Conservation (phyloP, 305 asterid genomes). For the Rubia balearica region DNA sequence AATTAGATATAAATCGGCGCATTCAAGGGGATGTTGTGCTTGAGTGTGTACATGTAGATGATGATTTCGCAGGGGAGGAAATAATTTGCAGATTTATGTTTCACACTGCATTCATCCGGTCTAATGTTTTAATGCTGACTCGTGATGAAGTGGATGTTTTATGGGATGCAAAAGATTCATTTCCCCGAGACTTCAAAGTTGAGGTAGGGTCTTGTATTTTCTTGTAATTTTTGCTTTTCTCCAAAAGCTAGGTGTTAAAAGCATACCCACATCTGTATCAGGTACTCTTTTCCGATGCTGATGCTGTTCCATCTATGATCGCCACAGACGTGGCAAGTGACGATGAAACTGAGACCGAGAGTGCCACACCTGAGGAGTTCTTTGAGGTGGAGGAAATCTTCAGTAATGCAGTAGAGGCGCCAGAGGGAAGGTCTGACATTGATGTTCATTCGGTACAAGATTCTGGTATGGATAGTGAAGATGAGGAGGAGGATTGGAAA, state of each 20-base stretch:
- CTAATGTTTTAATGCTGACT: constrained; percentile 59
- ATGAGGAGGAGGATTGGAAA: constrained; percentile 37
- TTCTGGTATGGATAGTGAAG: constrained; percentile 33
- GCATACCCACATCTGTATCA: constrained; percentile 41
- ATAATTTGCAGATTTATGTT: constrained; percentile 89
- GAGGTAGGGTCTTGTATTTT: constrained; percentile 53
- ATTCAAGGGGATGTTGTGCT: constrained; percentile 91
- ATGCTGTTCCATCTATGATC: constrained; percentile 46
- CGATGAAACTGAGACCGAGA: constrained; percentile 61
- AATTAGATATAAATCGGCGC: constrained; percentile 62
- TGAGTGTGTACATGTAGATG: constrained; percentile 90
- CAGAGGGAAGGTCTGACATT: constrained; percentile 52
- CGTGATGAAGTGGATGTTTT: constrained; percentile 56
- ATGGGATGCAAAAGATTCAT: constrained; percentile 45
- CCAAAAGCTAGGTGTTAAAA: constrained; percentile 33
- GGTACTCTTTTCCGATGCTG: constrained; percentile 91
- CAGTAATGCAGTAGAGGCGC: constrained; percentile 55
- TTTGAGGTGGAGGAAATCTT: constrained; percentile 97
- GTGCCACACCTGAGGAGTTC: constrained; percentile 75
- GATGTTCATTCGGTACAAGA: constrained; percentile 36
- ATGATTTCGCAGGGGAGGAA: constrained; percentile 75
- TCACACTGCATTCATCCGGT: constrained; percentile 83
- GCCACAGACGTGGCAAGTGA: constrained; percentile 48
- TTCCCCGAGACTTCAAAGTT: constrained; percentile 71
- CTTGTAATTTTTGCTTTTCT: constrained; percentile 24